Evolutionary conservation across 352 stramenopile species (phyloP).

Genomic region (Phytophthora pseudosyringae): DNA sequence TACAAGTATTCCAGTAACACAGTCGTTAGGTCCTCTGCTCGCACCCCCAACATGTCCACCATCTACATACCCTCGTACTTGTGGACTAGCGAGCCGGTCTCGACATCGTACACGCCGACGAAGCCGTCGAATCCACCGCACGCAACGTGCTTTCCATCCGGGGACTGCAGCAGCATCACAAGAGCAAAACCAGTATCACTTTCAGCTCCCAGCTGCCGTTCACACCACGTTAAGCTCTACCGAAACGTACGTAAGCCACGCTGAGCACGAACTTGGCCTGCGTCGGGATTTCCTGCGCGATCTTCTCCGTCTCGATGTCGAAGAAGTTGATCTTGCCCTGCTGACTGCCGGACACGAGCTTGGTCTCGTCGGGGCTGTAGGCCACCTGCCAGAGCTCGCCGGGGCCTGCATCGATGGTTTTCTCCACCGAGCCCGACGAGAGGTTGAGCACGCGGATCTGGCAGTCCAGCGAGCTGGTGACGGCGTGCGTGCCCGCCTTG

Average conservation of each 20-base stretch:
- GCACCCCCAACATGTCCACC: background rate
- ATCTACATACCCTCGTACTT: slow-evolving; percentile 78
- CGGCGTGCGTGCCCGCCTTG: slow-evolving; percentile 74
- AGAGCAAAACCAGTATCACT: slow-evolving; percentile 5
- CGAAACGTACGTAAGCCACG: slow-evolving; percentile 67
- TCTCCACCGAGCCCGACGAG: slow-evolving; percentile 68
- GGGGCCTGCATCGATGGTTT: slow-evolving; percentile 84
- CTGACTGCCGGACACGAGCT: slow-evolving; percentile 81
- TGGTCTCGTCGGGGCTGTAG: slow-evolving; percentile 85
- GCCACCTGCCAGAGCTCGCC: slow-evolving; percentile 91
- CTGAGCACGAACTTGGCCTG: slow-evolving; percentile 82
- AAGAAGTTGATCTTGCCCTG: slow-evolving; percentile 91
- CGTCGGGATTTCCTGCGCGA: slow-evolving; percentile 74
- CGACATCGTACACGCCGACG: slow-evolving; percentile 87
- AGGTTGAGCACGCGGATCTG: slow-evolving; percentile 87
- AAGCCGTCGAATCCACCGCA: slow-evolving; percentile 84
- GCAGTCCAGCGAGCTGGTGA: slow-evolving; percentile 86
- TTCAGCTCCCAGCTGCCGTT: background rate
- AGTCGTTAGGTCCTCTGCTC: background rate
- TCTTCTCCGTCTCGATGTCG: slow-evolving; percentile 81
- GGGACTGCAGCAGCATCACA: slow-evolving; percentile 50
- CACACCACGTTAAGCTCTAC: background rate
- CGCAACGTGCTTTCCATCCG: slow-evolving; percentile 83
- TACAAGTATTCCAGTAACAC: slow-evolving; percentile 24
- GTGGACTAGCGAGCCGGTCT: slow-evolving; percentile 79